These are phyloP conservation scores for Phylloporus sp. DNA, from an alignment of 768 basidiomycete species.

Conservation along the genomic window DNA sequence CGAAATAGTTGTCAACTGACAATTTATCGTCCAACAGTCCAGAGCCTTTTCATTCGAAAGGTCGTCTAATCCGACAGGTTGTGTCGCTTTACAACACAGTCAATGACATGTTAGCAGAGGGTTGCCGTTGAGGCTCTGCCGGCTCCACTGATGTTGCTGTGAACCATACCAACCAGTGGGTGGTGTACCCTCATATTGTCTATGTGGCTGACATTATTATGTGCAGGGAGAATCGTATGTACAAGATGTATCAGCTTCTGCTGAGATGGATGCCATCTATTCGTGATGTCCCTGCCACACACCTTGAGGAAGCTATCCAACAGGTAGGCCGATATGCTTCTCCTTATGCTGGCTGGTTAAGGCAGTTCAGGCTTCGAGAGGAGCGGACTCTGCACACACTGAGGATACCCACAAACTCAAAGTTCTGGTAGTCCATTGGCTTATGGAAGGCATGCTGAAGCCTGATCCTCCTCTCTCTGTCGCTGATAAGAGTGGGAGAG, in stretches of 20 bases:
- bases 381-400: background rate
- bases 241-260: background rate
- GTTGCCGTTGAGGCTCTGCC: background rate
- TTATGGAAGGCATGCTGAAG: background rate
- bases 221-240: background rate
- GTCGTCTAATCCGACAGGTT: background rate
- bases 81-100: background rate
- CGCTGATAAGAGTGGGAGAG: background rate
- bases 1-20: no score
- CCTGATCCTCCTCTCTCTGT: background rate
- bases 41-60: background rate
- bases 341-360: background rate
- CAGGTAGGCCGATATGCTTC: background rate
- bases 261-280: background rate
- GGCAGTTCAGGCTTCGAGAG: background rate
- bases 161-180: background rate
- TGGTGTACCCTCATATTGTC: background rate
- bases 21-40: no score
- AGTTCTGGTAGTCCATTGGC: background rate
- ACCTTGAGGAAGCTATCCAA: background rate
- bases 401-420: constrained; percentile 2
- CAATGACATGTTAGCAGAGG: background rate
- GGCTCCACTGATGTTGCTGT: background rate
- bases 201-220: background rate
- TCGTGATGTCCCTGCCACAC: background rate